A percentile compares a stretch with the other conserved stretches of the same genome.
These are phyloP conservation scores for Calonectria fujianensis DNA, from an alignment of 2,329 filamentous ascomycete genomes.

Conservation along the genomic window DNA sequence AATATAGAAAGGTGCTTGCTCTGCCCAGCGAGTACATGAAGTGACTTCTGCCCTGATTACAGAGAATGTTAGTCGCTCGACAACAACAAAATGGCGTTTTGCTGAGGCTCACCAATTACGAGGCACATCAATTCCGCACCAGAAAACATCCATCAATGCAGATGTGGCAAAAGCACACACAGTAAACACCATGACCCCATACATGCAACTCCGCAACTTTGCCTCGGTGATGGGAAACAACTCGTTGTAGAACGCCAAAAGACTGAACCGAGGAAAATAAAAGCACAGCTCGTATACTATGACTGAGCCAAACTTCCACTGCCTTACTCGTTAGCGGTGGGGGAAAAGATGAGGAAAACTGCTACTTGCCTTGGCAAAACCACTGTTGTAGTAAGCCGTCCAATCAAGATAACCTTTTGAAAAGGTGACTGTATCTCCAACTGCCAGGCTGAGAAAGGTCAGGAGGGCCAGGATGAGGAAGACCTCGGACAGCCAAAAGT, in stretches of 20 bases:
- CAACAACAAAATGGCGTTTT: too few species aligned
- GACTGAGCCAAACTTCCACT: background rate
- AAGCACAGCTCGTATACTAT: constrained; percentile 1
- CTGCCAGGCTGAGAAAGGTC: background rate
- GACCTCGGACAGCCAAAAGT: constrained; percentile 4
- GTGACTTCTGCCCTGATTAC: background rate
- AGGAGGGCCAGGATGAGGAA: background rate
- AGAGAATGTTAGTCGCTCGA: background rate
- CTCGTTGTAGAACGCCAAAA: background rate
- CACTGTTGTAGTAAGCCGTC: background rate
- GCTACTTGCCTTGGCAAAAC: background rate
- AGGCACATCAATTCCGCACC: constrained; percentile 2
- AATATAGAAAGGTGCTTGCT: background rate
- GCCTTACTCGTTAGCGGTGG: background rate
- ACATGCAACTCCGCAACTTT: background rate
- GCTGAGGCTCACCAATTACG: background rate
- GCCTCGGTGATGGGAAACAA: constrained; percentile 4
- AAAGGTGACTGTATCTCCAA: background rate
- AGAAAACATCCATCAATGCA: background rate
- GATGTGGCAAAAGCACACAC: background rate
- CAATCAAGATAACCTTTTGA: background rate
- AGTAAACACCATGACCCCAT: background rate
- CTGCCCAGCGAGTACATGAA: background rate
- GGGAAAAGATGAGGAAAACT: too few species aligned
- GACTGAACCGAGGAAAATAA: constrained; percentile 14